Evolutionary conservation across 768 basidiomycete genomes (phyloP), one percentile per base, ranked within the genome.

Genomic region (Boletus subparvulus): DNA sequence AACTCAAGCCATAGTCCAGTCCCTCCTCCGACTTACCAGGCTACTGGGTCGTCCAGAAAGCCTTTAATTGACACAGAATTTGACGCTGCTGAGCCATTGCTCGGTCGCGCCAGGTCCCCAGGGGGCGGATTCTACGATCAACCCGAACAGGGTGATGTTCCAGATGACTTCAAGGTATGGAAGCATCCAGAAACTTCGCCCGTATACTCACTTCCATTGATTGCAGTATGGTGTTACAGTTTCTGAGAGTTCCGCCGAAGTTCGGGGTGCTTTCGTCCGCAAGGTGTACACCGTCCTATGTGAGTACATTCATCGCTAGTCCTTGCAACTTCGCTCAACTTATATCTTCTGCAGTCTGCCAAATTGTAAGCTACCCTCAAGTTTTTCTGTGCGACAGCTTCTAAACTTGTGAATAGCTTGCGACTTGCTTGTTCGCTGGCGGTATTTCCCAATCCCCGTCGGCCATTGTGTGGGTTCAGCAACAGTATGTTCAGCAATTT

Each of bases 221-320:
- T 51, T 17, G 32, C 55, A 92, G 90, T 93, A 93, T 66, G 92
- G 92, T 2, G 85, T 87, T 2, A 84, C 84, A 2, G 92, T 93
- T 14, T 82, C 84, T 2, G 91, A 92, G 57, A 88, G 88, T 57
- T 81, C 88, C 12, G 72, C 78, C 4, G 87, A 92, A 65, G 88
- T 98, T 66, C 80, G 92, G 50, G 81, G 84, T 60, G 91, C 86
- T 6, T 98, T 98, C 73, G 79, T 98, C 54, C 83, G 92, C 69
- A 97, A 97, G 78, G 90, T 94, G 36, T 96, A 93, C 73, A 84
- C 83, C 30, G 93, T 96, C 65, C 83, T 98, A 4, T 86, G 92
- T 93, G 66, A 79, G 89, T 77, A 53, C 17, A 10, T 21, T 17
- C 24, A n/a, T 41, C 28, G 37, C 26, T 12, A 3, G n/a, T 33